Evolutionary conservation across 1,139 yeast genomes (phyloP).

Genomic region (Saccharomyces hybrid): DNA sequence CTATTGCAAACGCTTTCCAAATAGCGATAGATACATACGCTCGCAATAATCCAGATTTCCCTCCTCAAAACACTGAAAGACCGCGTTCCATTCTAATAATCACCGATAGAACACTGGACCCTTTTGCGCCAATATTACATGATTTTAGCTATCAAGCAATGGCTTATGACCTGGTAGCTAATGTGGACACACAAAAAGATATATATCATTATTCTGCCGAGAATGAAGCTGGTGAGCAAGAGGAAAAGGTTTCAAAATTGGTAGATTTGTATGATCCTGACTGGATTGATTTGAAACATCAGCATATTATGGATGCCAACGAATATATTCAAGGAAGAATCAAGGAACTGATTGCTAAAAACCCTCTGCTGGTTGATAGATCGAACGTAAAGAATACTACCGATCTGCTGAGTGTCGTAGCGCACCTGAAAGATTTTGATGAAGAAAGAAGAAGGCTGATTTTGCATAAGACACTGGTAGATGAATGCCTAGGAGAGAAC

Average conservation of each 20-base stretch:
- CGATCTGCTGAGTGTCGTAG: conserved; percentile 59
- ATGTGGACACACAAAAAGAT: conserved; percentile 40
- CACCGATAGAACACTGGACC: conserved; percentile 77
- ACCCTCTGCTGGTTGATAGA: conserved; percentile 63
- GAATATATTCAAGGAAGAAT: conserved; percentile 55
- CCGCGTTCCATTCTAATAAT: conserved; percentile 71
- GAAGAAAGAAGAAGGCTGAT: conserved; percentile 56
- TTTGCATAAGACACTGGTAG: conserved; percentile 53
- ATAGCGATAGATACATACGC: conserved; percentile 67
- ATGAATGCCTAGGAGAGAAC: conserved; percentile 48
- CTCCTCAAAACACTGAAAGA: conserved; percentile 42
- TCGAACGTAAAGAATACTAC: conserved; percentile 52
- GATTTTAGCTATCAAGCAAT: conserved; percentile 93
- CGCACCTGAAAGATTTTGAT: conserved; percentile 61
- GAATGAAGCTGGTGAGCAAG: conserved; percentile 50
- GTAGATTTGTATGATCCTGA: conserved; percentile 59
- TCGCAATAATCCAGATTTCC: conserved; percentile 57
- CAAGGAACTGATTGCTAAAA: conserved; percentile 61
- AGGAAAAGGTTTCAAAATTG: conserved; percentile 40
- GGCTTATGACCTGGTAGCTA: conserved; percentile 59
- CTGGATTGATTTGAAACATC: conserved; percentile 68
- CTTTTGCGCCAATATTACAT: conserved; percentile 78
- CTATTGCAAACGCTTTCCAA: conserved; percentile 71
- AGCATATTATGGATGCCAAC: conserved; percentile 71
- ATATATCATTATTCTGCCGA: conserved; percentile 55